Evolutionary conservation across 768 basidiomycete genomes (phyloP), one percentile per base, ranked within the genome.

Genomic region (Gautieria morchelliformis): DNA sequence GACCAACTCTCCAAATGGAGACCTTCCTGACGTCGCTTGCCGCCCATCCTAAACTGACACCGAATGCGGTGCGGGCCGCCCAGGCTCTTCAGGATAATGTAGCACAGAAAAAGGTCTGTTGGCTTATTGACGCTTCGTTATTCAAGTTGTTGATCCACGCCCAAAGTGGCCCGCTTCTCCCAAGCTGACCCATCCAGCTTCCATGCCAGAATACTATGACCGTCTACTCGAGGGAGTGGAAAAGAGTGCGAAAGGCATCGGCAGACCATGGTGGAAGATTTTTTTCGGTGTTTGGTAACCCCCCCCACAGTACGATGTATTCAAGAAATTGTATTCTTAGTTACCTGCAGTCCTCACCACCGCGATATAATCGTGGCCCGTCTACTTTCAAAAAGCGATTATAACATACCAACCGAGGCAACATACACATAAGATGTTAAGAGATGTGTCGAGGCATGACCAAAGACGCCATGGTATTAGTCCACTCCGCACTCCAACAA

Each of bases 261-360:
- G 78, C 35, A 74, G 89, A 55, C 87, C 89, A 2, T 83, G 84
- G 84, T 91, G 89, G 89, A 89, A 91, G 67, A 71, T 85, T 44
- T 87, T 91, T 68, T 84, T 91, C 62, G 80, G 80, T 40, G 75
- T 89, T 58, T 89, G 87, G 87, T 84, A 76, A 70, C n/a, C 2
- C n/a, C n/a, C 27, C 27, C n/a, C 32, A 33, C 24, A 19, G 22
- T 24, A 49, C 3, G 27, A 49, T 17, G 32, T 30, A 33, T 46
- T 46, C 5, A 17, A 30, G 48, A 10, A 49, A 20, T 27, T 27
- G 22, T 30, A 10, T 27, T 49, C 24, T 27, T 24, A 30, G 48
- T 8, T 8, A 6, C 22, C 22, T n/a, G 4, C n/a, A 24, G 42
- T n/a, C 20, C 10, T 44, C 40, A 44, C 14, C 42, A 22, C 14